Percentiles rank a stretch among this genome's conserved stretches.
Evolutionary conservation across 768 basidiomycete genomes (phyloP).

Genomic region (Hygrocybe punicea): DNA sequence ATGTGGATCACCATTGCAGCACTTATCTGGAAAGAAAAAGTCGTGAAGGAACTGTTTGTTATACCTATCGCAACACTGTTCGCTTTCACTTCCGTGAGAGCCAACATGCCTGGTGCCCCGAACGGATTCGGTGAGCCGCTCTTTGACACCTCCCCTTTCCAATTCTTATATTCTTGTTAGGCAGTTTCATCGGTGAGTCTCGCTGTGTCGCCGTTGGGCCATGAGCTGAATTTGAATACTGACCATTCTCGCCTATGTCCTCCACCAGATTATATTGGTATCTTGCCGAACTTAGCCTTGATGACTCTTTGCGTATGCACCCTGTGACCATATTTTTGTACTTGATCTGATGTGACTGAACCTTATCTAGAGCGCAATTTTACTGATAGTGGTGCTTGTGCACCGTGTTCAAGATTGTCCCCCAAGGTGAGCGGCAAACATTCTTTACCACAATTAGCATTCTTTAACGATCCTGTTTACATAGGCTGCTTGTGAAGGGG

Average conservation of each 20-base stretch:
- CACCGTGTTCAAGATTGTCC: background rate
- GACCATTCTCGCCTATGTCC: too few species aligned
- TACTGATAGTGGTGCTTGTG: background rate
- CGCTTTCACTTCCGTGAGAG: constrained; percentile 22
- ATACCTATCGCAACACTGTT: constrained; percentile 22
- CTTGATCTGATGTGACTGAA: background rate
- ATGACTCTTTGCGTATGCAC: background rate
- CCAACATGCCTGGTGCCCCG: constrained; percentile 22
- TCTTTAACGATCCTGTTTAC: background rate
- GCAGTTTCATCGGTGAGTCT: background rate
- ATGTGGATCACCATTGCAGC: background rate
- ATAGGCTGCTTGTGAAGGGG: background rate
- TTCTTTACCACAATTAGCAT: background rate
- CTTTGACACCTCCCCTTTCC: background rate
- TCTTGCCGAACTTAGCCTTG: background rate
- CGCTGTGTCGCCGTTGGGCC: background rate
- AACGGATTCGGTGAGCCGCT: constrained; percentile 22
- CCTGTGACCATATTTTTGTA: background rate
- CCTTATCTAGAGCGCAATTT: background rate
- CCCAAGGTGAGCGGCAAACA: background rate
- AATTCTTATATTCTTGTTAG: background rate
- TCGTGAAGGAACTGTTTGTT: constrained; percentile 22
- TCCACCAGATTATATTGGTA: background rate
- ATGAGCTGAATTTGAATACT: background rate
- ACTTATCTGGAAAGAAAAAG: background rate